Evolutionary conservation across 352 stramenopile genomes (phyloP).

Genomic region (Globisporangium acanthophoron): DNA sequence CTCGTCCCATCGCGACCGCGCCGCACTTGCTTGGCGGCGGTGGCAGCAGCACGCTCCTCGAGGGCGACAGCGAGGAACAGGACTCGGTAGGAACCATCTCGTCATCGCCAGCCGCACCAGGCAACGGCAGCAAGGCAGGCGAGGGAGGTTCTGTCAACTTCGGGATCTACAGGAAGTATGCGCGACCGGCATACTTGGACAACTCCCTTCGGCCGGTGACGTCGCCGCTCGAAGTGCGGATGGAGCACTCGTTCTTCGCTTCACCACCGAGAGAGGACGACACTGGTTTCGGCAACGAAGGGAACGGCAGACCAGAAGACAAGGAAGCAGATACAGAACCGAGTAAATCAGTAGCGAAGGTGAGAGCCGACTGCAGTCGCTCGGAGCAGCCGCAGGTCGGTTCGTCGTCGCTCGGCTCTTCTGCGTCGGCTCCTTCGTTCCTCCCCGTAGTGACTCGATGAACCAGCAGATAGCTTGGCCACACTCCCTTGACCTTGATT

Average conservation of each 20-base stretch:
- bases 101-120: background rate
- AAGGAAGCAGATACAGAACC: background rate
- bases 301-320: background rate
- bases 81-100: background rate
- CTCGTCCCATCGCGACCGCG: constrained; percentile 31
- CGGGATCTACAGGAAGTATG: constrained; percentile 37
- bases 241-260: constrained; percentile 27
- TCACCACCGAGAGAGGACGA: background rate
- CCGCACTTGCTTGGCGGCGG: constrained; percentile 9
- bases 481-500: too few relatives aligned
- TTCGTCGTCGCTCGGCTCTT: background rate
- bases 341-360: background rate
- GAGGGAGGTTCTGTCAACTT: constrained; percentile 17
- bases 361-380: background rate
- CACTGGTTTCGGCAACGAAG: background rate
- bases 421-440: background rate
- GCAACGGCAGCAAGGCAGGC: background rate
- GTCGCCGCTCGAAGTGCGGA: constrained; percentile 27
- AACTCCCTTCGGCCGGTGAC: constrained; percentile 19
- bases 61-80: background rate
- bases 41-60: background rate
- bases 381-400: background rate
- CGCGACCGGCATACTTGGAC: constrained; percentile 12
- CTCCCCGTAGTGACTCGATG: background rate
- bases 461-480: background rate